Evolutionary conservation across 2,329 filamentous ascomycete species (phyloP).

Genomic region (Cladophialophora carrionii): DNA sequence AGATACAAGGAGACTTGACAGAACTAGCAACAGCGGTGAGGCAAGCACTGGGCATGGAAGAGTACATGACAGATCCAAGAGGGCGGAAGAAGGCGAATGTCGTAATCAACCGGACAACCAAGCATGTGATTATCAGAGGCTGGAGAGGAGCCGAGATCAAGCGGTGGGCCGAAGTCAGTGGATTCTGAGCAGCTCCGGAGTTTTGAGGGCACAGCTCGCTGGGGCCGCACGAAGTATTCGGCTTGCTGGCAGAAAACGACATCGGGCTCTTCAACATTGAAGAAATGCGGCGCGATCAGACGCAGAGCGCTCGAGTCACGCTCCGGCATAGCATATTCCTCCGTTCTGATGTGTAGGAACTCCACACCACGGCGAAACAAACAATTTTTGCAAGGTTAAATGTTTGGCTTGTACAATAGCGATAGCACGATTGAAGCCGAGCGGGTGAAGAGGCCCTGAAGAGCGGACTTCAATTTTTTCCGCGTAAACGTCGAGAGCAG

Average conservation of each 20-base stretch:
- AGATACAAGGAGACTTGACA: constrained; percentile 72
- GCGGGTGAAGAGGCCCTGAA: not conserved
- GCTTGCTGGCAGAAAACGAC: not conserved
- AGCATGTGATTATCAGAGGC: constrained; percentile 76
- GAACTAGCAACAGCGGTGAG: constrained; percentile 67
- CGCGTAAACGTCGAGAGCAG: not conserved
- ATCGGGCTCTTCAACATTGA: not conserved
- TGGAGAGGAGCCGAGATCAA: constrained; percentile 40
- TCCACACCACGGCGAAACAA: not conserved
- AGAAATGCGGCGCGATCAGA: not conserved
- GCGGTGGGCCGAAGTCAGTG: constrained; percentile 38
- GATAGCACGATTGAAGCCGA: not conserved
- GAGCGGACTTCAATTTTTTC: not conserved
- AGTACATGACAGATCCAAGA: constrained; percentile 46
- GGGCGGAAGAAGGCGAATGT: constrained; percentile 45
- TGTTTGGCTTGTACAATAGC: not conserved
- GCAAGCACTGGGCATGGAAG: constrained; percentile 59
- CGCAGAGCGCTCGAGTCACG: not conserved
- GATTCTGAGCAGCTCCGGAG: constrained; percentile 38
- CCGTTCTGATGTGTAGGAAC: not conserved
- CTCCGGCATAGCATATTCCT: not conserved
- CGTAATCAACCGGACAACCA: constrained; percentile 63
- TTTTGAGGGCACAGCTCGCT: not conserved
- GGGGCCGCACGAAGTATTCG: not conserved
- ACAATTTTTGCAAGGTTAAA: not conserved